These are phyloP conservation scores for Botrytis tulipae DNA, from an alignment of 2,329 filamentous ascomycete species.

Conservation along the genomic window DNA sequence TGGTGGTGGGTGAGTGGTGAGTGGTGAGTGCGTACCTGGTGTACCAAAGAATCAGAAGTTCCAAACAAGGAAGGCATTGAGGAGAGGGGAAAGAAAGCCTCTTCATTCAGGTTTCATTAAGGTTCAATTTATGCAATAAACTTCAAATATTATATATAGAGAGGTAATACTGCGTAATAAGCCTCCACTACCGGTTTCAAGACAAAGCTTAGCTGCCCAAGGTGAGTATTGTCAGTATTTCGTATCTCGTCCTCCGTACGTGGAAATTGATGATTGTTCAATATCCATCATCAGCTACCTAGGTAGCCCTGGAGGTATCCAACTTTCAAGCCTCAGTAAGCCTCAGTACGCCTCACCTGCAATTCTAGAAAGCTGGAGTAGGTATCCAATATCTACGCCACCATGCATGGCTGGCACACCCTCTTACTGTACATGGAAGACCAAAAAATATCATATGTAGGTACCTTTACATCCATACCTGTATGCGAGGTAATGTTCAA, in stretches of 20 bases:
- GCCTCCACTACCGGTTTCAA: slow-evolving; percentile 4
- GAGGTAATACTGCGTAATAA: neutral
- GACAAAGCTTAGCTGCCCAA: neutral
- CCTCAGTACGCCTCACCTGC: slow-evolving; percentile 13
- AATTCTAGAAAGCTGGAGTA: slow-evolving; percentile 7
- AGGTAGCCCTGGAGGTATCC: no score
- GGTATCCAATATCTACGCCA: slow-evolving; percentile 9
- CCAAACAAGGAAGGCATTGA: slow-evolving; percentile 1
- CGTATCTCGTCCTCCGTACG: neutral
- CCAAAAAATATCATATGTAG: neutral
- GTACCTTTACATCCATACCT: neutral
- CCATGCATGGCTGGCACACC: slow-evolving; percentile 9
- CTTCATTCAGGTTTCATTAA: neutral
- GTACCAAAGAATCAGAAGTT: neutral
- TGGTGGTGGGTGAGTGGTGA: no score
- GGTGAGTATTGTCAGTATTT: no score
- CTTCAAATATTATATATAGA: neutral
- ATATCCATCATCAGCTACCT: neutral
- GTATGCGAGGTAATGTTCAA: neutral
- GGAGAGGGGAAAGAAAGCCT: neutral
- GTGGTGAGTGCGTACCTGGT: no score
- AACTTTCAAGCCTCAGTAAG: neutral
- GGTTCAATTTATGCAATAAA: slow-evolving; percentile 3
- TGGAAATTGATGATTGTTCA: neutral
- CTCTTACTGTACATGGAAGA: neutral